phyloP scores from a whole-genome alignment of 176 grass and related monocot species.

The Rhipidocladum racemiflorum region DNA sequence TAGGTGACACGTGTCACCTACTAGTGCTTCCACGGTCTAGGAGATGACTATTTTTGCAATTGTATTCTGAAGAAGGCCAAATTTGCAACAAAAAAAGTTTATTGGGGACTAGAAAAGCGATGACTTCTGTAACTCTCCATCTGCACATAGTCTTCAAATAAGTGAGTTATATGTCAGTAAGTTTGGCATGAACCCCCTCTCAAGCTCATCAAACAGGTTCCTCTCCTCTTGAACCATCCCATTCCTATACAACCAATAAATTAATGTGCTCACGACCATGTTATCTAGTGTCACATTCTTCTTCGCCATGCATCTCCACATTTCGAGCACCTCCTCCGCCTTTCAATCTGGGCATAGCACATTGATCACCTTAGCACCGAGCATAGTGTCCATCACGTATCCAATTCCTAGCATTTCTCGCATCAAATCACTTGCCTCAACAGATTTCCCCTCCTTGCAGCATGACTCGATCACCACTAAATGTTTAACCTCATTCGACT shows the following conservation, averaged over 20 bases:
- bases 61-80: no score
- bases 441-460: constrained; percentile 51
- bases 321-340: constrained; percentile 43
- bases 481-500: constrained; percentile 63
- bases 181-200: constrained; percentile 50
- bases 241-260: constrained; percentile 73
- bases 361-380: constrained; percentile 71
- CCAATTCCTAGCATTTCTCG: constrained; percentile 57
- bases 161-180: constrained; percentile 67
- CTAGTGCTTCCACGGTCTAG: no score
- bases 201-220: constrained; percentile 64
- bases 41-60: no score
- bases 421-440: constrained; percentile 46
- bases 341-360: constrained; percentile 61
- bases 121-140: constrained; percentile 63
- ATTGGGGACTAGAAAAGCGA: no score
- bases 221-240: constrained; percentile 58
- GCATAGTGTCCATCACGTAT: constrained; percentile 24
- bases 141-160: constrained; percentile 65
- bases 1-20: no score
- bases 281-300: constrained; percentile 71
- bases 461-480: constrained; percentile 61
- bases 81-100: no score
- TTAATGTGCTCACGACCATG: constrained; percentile 42
- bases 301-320: constrained; percentile 64